phyloP scores from a whole-genome alignment of 345 rosid genomes.

The Corymbia maculata region DNA sequence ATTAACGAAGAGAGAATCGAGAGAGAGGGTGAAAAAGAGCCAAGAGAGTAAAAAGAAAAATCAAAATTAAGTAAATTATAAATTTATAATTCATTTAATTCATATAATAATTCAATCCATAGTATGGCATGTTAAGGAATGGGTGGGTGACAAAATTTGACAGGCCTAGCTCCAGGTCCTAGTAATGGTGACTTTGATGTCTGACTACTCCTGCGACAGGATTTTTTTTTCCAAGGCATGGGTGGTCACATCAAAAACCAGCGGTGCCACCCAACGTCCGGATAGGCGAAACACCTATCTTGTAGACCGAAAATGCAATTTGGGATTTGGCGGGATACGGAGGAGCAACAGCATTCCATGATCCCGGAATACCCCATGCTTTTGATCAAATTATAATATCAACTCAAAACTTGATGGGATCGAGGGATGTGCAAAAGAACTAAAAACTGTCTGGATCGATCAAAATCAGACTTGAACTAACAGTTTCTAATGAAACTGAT shows the following conservation, averaged over 20 bases:
- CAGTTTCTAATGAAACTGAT: no score
- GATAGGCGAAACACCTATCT: not conserved
- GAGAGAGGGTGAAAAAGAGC: not conserved
- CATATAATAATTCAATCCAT: not conserved
- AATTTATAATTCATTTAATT: no score
- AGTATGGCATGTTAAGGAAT: not conserved
- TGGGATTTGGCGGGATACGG: not conserved
- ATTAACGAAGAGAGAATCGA: no score
- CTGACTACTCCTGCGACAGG: not conserved
- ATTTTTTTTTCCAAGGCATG: not conserved
- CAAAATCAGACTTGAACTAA: no score
- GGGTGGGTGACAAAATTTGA: not conserved
- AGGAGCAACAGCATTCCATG: not conserved
- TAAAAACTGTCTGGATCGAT: no score
- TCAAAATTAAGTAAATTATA: no score
- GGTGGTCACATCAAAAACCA: not conserved
- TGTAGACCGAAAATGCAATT: not conserved
- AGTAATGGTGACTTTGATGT: not conserved
- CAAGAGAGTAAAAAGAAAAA: fast-evolving
- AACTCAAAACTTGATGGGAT: not conserved
- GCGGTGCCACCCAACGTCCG: not conserved
- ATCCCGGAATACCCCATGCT: not conserved
- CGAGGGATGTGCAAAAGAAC: not conserved
- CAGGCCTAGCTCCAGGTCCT: not conserved
- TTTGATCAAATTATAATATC: not conserved